These are phyloP conservation scores for Letharia lupina DNA, from an alignment of 495 filamentous ascomycete species.

Conservation along the genomic window DNA sequence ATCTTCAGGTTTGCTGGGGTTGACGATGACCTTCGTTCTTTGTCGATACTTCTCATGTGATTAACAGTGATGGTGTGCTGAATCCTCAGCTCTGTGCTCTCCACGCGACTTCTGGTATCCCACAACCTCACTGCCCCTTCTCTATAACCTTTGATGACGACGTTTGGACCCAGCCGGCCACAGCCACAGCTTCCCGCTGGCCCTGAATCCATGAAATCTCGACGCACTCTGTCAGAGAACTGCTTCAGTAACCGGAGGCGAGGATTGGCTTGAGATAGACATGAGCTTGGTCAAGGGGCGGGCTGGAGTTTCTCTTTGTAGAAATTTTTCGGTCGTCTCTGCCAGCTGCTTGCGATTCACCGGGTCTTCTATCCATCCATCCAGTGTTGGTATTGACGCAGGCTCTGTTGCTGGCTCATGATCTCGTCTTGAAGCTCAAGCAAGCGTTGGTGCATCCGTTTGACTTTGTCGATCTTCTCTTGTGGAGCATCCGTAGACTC, in stretches of 20 bases:
- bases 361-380: slow-evolving; percentile 96
- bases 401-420: slow-evolving; percentile 64
- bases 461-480: slow-evolving; percentile 48
- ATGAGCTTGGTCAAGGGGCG: too few species aligned
- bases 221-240: too few species aligned
- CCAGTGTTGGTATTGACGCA: slow-evolving; percentile 80
- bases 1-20: slow-evolving; percentile 54
- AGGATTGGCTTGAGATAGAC: too few species aligned
- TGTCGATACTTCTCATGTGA: neutral
- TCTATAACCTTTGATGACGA: neutral
- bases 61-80: neutral
- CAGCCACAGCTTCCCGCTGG: neutral
- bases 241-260: too few species aligned
- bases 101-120: neutral
- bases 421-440: slow-evolving; percentile 60
- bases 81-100: neutral
- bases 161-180: neutral
- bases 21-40: slow-evolving; percentile 50
- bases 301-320: too few species aligned
- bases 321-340: slow-evolving; percentile 39
- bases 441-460: slow-evolving; percentile 54
- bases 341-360: slow-evolving; percentile 98
- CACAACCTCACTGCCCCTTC: neutral
- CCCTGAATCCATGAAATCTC: neutral
- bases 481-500: slow-evolving; percentile 42